Conservation (phyloP, 2,329 filamentous ascomycete species). For the Verticillium tricorpus region DNA sequence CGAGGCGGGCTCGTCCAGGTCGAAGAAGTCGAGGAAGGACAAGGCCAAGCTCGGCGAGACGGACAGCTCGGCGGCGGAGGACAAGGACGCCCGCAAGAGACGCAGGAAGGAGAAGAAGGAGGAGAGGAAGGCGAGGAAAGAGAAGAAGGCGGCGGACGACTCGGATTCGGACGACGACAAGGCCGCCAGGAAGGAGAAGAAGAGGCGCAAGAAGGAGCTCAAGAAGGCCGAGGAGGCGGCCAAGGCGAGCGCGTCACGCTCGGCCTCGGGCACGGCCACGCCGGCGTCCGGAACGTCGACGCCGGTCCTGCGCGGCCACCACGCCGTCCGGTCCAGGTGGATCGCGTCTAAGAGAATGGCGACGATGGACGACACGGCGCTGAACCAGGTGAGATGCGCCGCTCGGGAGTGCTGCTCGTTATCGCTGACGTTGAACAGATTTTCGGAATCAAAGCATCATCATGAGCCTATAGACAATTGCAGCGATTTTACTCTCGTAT, state of each 20-base stretch:
- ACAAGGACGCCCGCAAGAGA: slow-evolving; percentile 26
- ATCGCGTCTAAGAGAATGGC: slow-evolving; percentile 87
- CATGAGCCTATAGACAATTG: slow-evolving; percentile 6
- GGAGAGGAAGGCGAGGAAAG: slow-evolving; percentile 19
- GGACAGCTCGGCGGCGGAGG: slow-evolving; percentile 9
- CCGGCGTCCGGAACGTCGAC: slow-evolving; percentile 41
- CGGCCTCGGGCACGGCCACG: slow-evolving; percentile 23
- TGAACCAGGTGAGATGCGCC: slow-evolving; percentile 66
- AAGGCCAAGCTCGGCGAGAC: slow-evolving; percentile 12
- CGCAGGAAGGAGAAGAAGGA: slow-evolving; percentile 16
- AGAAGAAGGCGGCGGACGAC: slow-evolving; percentile 28
- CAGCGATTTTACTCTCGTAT: neutral
- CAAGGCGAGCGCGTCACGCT: slow-evolving; percentile 21
- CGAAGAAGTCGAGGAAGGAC: slow-evolving; percentile 34
- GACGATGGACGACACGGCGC: slow-evolving; percentile 71
- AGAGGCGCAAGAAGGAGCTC: slow-evolving; percentile 35
- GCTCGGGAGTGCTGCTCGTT: neutral
- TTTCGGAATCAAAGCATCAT: slow-evolving; percentile 58
- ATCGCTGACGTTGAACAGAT: slow-evolving; percentile 40
- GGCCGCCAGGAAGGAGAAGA: slow-evolving; percentile 47
- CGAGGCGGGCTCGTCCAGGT: slow-evolving; percentile 16
- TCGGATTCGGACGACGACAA: slow-evolving; percentile 28
- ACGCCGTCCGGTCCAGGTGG: slow-evolving; percentile 72
- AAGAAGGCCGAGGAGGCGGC: slow-evolving; percentile 32
- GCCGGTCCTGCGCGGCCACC: slow-evolving; percentile 50